A percentile compares a stretch with the other conserved stretches of the same genome.
Conservation (phyloP, 176 grass and related monocot genomes). For the Oryza meyeriana region DNA sequence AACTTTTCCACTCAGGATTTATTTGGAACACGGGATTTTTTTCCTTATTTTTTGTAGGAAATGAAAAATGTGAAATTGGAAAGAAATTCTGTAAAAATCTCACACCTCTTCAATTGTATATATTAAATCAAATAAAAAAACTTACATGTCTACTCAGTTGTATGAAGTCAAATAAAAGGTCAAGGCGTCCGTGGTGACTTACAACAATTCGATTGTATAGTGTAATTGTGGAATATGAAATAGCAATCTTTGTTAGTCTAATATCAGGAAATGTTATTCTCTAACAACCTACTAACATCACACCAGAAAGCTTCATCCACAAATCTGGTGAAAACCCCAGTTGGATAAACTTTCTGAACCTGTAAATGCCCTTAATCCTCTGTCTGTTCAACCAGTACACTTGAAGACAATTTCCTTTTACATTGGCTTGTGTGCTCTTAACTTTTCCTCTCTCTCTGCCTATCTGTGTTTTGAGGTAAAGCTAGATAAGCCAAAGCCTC, state of each 20-base stretch:
- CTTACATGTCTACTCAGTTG: too few relatives aligned
- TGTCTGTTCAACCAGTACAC: background rate
- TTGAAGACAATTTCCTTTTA: background rate
- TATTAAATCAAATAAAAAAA: background rate
- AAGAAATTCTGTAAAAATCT: background rate
- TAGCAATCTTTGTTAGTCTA: background rate
- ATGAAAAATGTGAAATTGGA: background rate
- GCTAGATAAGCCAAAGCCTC: background rate
- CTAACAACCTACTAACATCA: background rate
- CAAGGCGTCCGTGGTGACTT: background rate
- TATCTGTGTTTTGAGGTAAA: background rate
- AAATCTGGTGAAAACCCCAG: too few relatives aligned
- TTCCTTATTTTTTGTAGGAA: background rate
- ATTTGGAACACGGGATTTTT: background rate
- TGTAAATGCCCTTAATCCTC: background rate
- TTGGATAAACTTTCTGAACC: too few relatives aligned
- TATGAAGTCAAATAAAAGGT: background rate
- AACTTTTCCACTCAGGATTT: background rate
- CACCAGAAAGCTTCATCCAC: background rate
- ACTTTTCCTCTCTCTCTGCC: background rate
- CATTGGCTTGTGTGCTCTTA: background rate
- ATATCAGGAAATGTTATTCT: background rate
- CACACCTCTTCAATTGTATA: background rate
- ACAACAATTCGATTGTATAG: background rate
- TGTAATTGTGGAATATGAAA: background rate